Evolutionary conservation across 495 filamentous ascomycete genomes (phyloP).

Genomic region (Hyaloscypha variabilis): DNA sequence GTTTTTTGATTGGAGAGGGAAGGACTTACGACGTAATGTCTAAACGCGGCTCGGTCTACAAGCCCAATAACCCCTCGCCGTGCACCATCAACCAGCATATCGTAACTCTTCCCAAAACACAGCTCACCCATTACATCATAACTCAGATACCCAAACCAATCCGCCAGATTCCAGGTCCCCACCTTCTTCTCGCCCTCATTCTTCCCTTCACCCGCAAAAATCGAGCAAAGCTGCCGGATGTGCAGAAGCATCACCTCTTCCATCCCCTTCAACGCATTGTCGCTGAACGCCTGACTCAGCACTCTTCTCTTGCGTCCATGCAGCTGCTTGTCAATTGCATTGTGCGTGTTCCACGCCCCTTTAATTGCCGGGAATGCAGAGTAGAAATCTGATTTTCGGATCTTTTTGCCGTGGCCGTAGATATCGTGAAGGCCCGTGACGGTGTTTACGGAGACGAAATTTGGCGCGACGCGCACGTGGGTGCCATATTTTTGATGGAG

Average conservation of each 20-base stretch:
- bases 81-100: constrained; percentile 64
- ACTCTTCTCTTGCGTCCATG: constrained; percentile 69
- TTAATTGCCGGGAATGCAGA: constrained; percentile 57
- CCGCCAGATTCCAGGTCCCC: constrained; percentile 54
- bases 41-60: constrained; percentile 55
- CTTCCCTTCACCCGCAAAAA: constrained; percentile 38
- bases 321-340: constrained; percentile 55
- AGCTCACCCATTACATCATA: constrained; percentile 77
- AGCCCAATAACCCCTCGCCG: constrained; percentile 62
- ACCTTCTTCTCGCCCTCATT: constrained; percentile 37
- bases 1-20: background rate
- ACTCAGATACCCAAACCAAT: constrained; percentile 67
- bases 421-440: constrained; percentile 59
- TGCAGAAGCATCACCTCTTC: constrained; percentile 61
- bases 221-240: constrained; percentile 52
- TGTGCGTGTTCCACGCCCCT: constrained; percentile 61
- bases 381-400: constrained; percentile 67
- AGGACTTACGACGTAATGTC: constrained; percentile 55
- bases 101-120: constrained; percentile 70
- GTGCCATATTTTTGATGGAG: constrained; percentile 8
- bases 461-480: constrained; percentile 60
- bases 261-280: constrained; percentile 55
- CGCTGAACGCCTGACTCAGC: constrained; percentile 64
- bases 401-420: constrained; percentile 63
- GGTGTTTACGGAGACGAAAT: constrained; percentile 61